phyloP scores from a whole-genome alignment of 2,329 filamentous ascomycete species.

The Fusarium hainanense region DNA sequence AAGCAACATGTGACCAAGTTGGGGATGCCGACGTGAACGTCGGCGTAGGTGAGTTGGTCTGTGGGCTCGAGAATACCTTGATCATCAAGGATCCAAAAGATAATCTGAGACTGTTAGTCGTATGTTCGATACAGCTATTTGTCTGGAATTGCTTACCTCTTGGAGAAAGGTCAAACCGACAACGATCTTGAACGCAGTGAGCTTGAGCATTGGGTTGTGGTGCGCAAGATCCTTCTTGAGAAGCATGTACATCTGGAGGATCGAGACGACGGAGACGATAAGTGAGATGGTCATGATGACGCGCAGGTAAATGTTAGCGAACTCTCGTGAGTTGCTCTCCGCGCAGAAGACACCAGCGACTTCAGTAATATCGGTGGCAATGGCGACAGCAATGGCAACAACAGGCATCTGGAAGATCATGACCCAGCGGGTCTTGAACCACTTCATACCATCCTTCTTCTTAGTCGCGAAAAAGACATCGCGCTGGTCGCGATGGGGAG shows the following conservation, averaged over 20 bases:
- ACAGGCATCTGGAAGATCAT: constrained; percentile 43
- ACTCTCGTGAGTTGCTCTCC: constrained; percentile 19
- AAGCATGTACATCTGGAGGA: constrained; percentile 32
- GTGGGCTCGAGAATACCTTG: constrained; percentile 17
- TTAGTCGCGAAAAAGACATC: constrained; percentile 41
- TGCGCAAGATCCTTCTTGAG: constrained; percentile 34
- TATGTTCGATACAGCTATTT: rapidly evolving
- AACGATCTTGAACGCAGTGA: constrained; percentile 37
- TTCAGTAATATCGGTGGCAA: constrained; percentile 32
- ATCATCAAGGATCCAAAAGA: constrained; percentile 36
- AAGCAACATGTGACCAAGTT: constrained; percentile 35
- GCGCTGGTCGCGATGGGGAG: constrained; percentile 25
- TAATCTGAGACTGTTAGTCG: constrained; percentile 1
- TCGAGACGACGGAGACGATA: constrained; percentile 23
- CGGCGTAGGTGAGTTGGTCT: constrained; percentile 35
- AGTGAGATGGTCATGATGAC: constrained; percentile 23
- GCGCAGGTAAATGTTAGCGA: constrained; percentile 28
- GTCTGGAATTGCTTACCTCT: constrained; percentile 1
- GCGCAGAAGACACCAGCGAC: constrained; percentile 35
- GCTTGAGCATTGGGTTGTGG: constrained; percentile 35
- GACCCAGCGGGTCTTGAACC: constrained; percentile 41
- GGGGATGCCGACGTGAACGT: constrained; percentile 38
- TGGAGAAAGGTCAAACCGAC: constrained; percentile 36
- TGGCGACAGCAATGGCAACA: constrained; percentile 9
- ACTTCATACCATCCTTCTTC: constrained; percentile 30